Evolutionary conservation across 2,329 filamentous ascomycete species (phyloP).

Genomic region (Metarhizium sp.): DNA sequence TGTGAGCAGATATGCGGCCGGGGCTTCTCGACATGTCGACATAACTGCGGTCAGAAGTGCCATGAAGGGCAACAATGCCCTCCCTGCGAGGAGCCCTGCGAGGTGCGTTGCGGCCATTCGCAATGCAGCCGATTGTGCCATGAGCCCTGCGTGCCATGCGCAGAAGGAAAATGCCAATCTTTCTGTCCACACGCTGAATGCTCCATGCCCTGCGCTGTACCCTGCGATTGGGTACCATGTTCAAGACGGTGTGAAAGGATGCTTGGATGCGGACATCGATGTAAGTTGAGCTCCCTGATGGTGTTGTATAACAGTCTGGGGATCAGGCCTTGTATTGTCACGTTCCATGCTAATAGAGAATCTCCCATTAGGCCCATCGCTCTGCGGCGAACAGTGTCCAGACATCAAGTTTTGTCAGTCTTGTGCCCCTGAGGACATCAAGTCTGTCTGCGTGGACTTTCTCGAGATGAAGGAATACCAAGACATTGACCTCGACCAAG

Average conservation of each 20-base stretch:
- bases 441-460: constrained; percentile 43
- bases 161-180: constrained; percentile 42
- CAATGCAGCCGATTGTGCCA: constrained; percentile 44
- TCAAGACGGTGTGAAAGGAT: constrained; percentile 43
- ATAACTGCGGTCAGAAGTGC: constrained; percentile 42
- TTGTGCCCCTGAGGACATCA: constrained; percentile 37
- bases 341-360: not conserved
- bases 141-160: constrained; percentile 54
- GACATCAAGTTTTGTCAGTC: constrained; percentile 41
- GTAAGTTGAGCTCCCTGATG: constrained; percentile 16
- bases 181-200: constrained; percentile 43
- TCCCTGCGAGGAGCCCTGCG: constrained; percentile 40
- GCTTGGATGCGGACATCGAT: constrained; percentile 52
- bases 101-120: constrained; percentile 47
- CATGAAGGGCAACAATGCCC: constrained; percentile 39
- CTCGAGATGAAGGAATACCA: constrained; percentile 43
- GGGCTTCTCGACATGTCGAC: constrained; percentile 42
- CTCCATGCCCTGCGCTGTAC: constrained; percentile 52
- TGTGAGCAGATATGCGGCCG: constrained; percentile 43
- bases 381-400: constrained; percentile 58
- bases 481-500: constrained; percentile 48
- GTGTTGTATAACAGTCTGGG: not conserved
- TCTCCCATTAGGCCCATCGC: constrained; percentile 31
- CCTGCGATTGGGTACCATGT: constrained; percentile 60
- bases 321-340: too few relatives aligned